A percentile compares a stretch with the other conserved stretches of the same genome.
phyloP scores from a whole-genome alignment of 106 monocot species.

The Platanthera guangdongensis region DNA sequence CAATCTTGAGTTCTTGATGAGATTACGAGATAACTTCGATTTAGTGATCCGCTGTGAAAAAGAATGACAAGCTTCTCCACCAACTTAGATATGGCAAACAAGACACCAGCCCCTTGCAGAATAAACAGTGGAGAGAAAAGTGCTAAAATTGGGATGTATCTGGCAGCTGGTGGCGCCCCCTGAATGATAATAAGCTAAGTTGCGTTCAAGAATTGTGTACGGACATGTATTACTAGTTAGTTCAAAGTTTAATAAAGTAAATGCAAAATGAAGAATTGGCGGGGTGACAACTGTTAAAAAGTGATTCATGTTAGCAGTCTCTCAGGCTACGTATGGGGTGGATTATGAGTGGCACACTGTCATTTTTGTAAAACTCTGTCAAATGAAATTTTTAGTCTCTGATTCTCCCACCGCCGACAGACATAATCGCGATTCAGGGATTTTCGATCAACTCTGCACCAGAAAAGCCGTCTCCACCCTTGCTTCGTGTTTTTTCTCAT shows the following conservation, averaged over 20 bases:
- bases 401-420: too few relatives aligned
- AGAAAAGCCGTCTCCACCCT: too few relatives aligned
- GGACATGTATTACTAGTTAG: not conserved
- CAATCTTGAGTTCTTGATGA: slow-evolving; percentile 66
- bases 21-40: slow-evolving; percentile 44
- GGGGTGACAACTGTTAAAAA: not conserved
- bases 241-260: not conserved
- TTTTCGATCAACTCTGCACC: too few relatives aligned
- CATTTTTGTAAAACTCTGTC: too few relatives aligned
- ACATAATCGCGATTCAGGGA: too few relatives aligned
- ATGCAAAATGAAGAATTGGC: not conserved
- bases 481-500: too few relatives aligned
- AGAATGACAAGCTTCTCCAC: slow-evolving; percentile 80
- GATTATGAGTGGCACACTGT: too few relatives aligned
- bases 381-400: too few relatives aligned
- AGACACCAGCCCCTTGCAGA: slow-evolving; percentile 74
- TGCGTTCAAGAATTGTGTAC: not conserved
- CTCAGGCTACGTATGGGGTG: too few relatives aligned
- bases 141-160: slow-evolving; percentile 51
- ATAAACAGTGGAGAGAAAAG: slow-evolving; percentile 84
- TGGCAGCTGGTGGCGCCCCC: slow-evolving; percentile 79
- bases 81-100: slow-evolving; percentile 69
- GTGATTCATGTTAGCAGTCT: too few relatives aligned
- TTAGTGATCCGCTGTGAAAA: slow-evolving; percentile 40
- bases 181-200: slow-evolving; percentile 15